Base-by-base conservation (phyloP, 2,329 filamentous ascomycete genomes). In the Colletotrichum limetticola region DNA sequence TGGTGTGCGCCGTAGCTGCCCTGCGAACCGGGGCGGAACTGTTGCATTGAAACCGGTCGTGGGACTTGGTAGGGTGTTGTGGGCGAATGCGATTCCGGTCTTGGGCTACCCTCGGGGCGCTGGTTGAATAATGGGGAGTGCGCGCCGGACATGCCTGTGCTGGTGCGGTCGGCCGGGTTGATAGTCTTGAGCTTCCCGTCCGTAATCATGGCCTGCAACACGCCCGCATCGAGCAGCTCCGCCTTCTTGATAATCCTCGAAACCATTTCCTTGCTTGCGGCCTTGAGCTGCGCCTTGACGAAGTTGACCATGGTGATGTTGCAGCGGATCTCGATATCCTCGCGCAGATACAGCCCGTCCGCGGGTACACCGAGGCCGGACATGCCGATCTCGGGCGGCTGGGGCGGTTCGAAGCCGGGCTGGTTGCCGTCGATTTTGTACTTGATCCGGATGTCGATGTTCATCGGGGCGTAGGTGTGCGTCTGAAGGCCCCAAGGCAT, bases 401-500 rank as follows among this genome's bases (percentile, higher is more conserved):
- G 90, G 1, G 89, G 87, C 1, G 89, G 85, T 80, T 94, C 92
- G 61, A 89, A 74, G 30, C 91, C 91, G 0, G 91, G 89, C 80
- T 93, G 91, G 79, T 93, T 93, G 8, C 92, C 92, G 73, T 86
- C 88, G 68, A 94, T 90, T 78, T 89, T 87, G 80, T 93, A 94
- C 76, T 89, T 92, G 83, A 91, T 92, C 75, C 91, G 87, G 79
- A 93, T 81, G 79, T 94, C 91, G 64, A 93, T 86, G 74, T 87
- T 88, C 79, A 93, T 87, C 37, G 92, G 92, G 55, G 90, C 91
- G 79, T 93, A 93, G 65, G 91, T 91, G 83, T 94, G 92, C 11
- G 91, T 92, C 82, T 94, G 92, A 72, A 94, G 83, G 4, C 92
- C 92, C 89, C 91, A 93, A 3, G 91, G 90, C 85, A 93, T 90